phyloP scores from a whole-genome alignment of 768 basidiomycete genomes.

The Russula abietina region DNA sequence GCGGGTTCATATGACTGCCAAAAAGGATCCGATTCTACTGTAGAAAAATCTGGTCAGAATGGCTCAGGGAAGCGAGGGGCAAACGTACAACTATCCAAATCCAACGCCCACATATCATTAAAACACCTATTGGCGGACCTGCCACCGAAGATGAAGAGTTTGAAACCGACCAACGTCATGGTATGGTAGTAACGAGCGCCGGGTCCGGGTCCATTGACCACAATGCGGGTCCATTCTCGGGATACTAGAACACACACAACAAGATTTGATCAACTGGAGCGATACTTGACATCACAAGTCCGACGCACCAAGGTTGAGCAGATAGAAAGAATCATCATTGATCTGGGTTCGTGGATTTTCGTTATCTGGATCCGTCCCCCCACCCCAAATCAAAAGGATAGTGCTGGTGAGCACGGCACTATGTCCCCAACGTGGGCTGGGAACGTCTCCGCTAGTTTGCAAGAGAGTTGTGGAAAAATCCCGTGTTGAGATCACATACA shows the following conservation, averaged over 20 bases:
- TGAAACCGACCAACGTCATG: conserved; percentile 84
- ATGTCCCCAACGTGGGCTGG: no score
- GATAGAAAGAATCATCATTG: conserved; percentile 89
- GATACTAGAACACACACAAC: conserved; percentile 48
- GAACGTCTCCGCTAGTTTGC: no score
- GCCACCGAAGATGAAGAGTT: conserved; percentile 93
- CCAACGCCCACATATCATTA: conserved; percentile 93
- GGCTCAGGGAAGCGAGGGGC: conserved; percentile 5
- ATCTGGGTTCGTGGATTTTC: conserved; percentile 59
- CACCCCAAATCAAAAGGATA: no score
- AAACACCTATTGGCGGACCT: conserved; percentile 69
- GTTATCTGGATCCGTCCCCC: conserved; percentile 81
- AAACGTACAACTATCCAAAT: conserved; percentile 82
- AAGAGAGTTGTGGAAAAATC: no score
- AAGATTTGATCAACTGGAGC: background rate
- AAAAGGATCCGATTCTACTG: conserved; percentile 68
- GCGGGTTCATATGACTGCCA: conserved; percentile 59
- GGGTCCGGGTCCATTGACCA: conserved; percentile 52
- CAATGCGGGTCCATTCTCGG: conserved; percentile 89
- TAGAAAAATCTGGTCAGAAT: conserved; percentile 4
- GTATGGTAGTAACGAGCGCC: conserved; percentile 92
- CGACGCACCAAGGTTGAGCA: conserved; percentile 83
- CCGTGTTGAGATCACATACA: no score
- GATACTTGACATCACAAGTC: background rate
- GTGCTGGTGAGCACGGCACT: no score